phyloP scores from a whole-genome alignment of 1,284 basidiomycete species.

The Ustilago crameri region DNA sequence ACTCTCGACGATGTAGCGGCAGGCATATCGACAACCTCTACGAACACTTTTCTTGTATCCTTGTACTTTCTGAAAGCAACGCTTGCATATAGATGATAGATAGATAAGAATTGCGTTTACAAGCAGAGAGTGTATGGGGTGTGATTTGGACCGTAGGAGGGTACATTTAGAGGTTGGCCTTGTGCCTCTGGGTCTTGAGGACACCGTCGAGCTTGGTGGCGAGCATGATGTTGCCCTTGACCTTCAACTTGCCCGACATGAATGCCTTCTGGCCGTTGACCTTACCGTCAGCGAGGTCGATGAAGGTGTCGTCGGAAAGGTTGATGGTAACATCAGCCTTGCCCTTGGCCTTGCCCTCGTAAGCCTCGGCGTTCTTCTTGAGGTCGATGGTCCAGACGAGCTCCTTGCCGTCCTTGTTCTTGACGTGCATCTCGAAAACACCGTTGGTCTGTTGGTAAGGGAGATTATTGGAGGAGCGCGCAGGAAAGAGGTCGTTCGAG shows the following conservation, averaged over 20 bases:
- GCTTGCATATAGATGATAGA: background rate
- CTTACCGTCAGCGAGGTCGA: constrained; percentile 67
- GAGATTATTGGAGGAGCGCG: background rate
- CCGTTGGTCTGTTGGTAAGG: constrained; percentile 79
- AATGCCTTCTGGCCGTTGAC: constrained; percentile 69
- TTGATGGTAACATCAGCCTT: constrained; percentile 68
- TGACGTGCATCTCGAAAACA: constrained; percentile 87
- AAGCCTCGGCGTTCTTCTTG: constrained; percentile 75
- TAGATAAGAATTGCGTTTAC: background rate
- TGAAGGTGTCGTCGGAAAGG: constrained; percentile 65
- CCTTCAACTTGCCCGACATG: constrained; percentile 67
- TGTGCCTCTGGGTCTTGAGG: constrained; percentile 56
- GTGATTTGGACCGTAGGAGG: too few relatives aligned
- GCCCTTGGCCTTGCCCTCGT: constrained; percentile 68
- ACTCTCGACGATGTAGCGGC: too few relatives aligned
- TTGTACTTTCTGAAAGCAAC: background rate
- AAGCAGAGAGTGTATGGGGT: too few relatives aligned
- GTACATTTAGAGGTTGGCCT: constrained; percentile 60
- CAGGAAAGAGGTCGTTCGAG: background rate
- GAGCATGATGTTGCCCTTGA: constrained; percentile 67
- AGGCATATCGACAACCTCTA: too few relatives aligned
- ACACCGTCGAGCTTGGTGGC: constrained; percentile 64
- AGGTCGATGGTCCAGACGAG: constrained; percentile 84
- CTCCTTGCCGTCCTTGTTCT: constrained; percentile 80
- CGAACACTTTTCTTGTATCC: too few relatives aligned